These are phyloP conservation scores for Hibiscus mutabilis DNA, from an alignment of 345 rosid species.

Conservation along the genomic window DNA sequence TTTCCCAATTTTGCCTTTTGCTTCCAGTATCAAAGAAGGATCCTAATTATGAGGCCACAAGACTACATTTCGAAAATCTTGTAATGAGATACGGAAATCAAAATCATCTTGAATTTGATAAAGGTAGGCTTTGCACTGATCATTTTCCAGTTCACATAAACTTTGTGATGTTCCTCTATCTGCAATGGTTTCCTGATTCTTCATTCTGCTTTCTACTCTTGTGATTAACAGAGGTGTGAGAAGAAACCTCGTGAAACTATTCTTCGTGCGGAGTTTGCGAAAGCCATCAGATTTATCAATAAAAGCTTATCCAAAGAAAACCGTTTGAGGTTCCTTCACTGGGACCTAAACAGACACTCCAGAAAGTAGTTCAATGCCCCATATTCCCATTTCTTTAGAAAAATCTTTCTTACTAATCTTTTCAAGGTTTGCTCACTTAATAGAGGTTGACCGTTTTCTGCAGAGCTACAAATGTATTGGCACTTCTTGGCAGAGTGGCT, in stretches of 20 bases:
- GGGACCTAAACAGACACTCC: constrained; percentile 77
- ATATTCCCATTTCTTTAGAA: neutral
- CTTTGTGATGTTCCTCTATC: neutral
- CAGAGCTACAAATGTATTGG: constrained; percentile 64
- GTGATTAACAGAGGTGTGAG: constrained; percentile 55
- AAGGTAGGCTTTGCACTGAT: constrained; percentile 43
- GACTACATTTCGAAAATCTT: constrained; percentile 88
- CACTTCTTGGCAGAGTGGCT: constrained; percentile 56
- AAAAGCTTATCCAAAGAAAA: constrained; percentile 51
- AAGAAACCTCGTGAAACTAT: constrained; percentile 87
- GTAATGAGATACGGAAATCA: constrained; percentile 88
- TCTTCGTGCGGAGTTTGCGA: constrained; percentile 73
- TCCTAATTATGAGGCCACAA: constrained; percentile 72
- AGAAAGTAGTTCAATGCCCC: constrained; percentile 39
- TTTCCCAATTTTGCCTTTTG: constrained; percentile 22
- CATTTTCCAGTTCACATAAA: neutral
- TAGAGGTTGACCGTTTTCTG: constrained; percentile 23
- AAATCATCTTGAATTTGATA: constrained; percentile 68
- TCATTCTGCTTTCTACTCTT: constrained; percentile 19
- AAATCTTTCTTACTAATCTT: neutral
- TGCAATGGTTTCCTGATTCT: constrained; percentile 13
- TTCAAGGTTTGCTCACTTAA: constrained; percentile 8
- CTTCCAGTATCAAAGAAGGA: constrained; percentile 74
- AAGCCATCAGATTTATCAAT: constrained; percentile 67
- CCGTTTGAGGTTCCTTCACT: constrained; percentile 73